Base-by-base conservation (phyloP, 2,329 filamentous ascomycete species). In the Drechslerella dactyloides region DNA sequence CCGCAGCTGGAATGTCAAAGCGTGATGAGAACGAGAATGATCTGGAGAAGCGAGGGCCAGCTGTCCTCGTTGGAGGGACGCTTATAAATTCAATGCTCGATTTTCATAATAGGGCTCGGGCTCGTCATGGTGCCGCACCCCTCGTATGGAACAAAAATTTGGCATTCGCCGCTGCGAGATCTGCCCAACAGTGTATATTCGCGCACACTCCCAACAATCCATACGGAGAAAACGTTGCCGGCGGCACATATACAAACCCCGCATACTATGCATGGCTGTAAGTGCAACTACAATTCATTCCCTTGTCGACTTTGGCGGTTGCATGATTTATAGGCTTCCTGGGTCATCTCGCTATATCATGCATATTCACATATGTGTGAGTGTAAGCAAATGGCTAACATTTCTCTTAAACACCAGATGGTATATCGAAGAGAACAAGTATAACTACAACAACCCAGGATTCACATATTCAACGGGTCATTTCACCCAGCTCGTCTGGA, bases 401-500 rank as follows among this genome's bases (percentile, higher is more conserved):
- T 33, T 33, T 33, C 23, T 27, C 7, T 19, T 37, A 68, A n/a
- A n/a, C n/a, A n/a, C n/a, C n/a, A n/a, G 62, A 15, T 68, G 61
- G 69, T 68, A 68, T 23, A 60, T 62, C n/a, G 63, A 90, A 79
- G 78, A 85, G 10, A 76, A 78, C 0, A 68, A 81, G 4, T 92
- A 90, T 77, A 79, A 88, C 75, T 92, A 85, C 78, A 74, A 77
- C 1, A 77, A 83, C 0, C 84, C 83, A 0, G 83, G 83, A 0
- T 91, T 89, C 76, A 80, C 76, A 7, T 81, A 86, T 74, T 78
- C 80, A 35, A 89, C 88, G 17, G 89, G 88, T 0, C 88, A 90
- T 77, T 91, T 91, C 75, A 89, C 88, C 1, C 88, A 90, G 81
- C 78, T 91, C 5, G 88, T 91, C 4, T 91, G 89, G 89, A 85